Evolutionary conservation across 228 moss, liverwort and hornwort species (phyloP), one percentile per base, ranked within the genome.

Genomic region (Sphagnum fallax): DNA sequence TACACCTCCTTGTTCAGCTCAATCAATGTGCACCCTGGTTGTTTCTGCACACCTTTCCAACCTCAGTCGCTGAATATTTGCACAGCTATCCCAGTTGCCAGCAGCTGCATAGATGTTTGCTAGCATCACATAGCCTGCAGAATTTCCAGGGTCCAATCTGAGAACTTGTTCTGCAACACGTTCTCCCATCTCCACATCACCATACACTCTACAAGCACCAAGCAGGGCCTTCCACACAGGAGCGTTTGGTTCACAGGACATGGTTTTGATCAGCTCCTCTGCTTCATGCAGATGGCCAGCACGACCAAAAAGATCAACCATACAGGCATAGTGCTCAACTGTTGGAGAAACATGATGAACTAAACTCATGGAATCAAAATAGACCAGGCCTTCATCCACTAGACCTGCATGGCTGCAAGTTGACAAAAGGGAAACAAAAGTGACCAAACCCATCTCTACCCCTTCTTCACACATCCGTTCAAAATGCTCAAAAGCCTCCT

Each of bases 281-380:
- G 65, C 65, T 66, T 66, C 65, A 14, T 66, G 49, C 49, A 66
- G 50, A 13, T 66, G 48, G 12, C 65, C 65, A 12, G 65, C 65
- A 66, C 65, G 65, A 11, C 65, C 65, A 66, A 65, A 49, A 8
- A 65, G 63, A 32, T 63, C 63, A 9, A 63, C 63, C 63, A 63
- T 63, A 8, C 63, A 63, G 47, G 16, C 63, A 47, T 15, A 63
- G 9, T 63, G 63, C 63, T 63, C 63, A 16, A 63, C 10, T 16
- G 63, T 63, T 10, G 49, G 51, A 5, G 48, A 1, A 50, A 66
- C 14, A 16, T 14, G 49, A 66, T 66, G 15, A 12, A 49, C 65
- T 66, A 10, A 11, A 66, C 47, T 11, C 6, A 66, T 48, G 11
- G 49, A 66, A 9, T 48, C 49, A 11, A 66, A 66, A 50, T 66